Percentiles rank a stretch among this genome's conserved stretches.
These are phyloP conservation scores for Tulasnella sp. DNA, from an alignment of 768 basidiomycete species.

Conservation along the genomic window DNA sequence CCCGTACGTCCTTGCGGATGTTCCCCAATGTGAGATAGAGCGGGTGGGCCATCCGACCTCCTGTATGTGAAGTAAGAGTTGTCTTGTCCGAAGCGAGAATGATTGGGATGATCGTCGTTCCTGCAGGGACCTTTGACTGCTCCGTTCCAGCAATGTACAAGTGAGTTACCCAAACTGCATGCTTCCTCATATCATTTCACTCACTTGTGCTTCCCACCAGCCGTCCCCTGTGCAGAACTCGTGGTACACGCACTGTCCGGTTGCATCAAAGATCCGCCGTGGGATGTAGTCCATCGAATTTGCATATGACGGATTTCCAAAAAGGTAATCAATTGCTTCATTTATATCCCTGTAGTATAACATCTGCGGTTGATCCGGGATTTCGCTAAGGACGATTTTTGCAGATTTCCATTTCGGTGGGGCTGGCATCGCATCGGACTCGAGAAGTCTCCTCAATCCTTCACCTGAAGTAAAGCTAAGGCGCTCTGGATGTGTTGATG, in stretches of 20 bases:
- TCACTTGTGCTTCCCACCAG: not conserved
- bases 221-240: not conserved
- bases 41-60: conserved; percentile 4
- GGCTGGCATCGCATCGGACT: not conserved
- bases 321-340: conserved; percentile 1
- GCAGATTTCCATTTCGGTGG: not conserved
- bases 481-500: not conserved
- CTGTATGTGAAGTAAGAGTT: conserved; percentile 16
- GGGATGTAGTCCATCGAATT: not conserved
- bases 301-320: not conserved
- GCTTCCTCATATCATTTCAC: not conserved
- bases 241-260: not conserved
- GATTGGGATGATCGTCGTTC: conserved; percentile 12
- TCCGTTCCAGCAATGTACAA: not conserved
- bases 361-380: not conserved
- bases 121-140: not conserved
- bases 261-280: not conserved
- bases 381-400: not conserved
- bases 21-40: conserved; percentile 18
- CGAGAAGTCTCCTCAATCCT: not conserved
- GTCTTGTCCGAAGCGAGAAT: conserved; percentile 21
- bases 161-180: not conserved
- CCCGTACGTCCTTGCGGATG: conserved; percentile 7
- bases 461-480: not conserved
- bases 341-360: not conserved